A percentile compares a stretch with the other conserved stretches of the same genome.
These are phyloP conservation scores for Eutrema japonicum DNA, from an alignment of 345 rosid species.

Conservation along the genomic window DNA sequence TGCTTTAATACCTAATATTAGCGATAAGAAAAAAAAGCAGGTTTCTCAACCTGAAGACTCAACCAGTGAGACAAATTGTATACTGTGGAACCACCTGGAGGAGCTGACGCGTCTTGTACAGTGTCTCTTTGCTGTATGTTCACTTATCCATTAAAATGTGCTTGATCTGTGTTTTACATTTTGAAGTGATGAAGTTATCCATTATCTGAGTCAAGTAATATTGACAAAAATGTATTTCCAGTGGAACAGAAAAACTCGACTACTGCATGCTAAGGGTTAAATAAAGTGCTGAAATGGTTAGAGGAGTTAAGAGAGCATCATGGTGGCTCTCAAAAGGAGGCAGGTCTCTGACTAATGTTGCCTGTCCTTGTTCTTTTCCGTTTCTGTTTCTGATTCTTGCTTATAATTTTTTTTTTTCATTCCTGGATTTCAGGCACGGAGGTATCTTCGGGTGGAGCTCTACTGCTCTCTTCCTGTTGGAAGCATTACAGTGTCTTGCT, in stretches of 20 bases:
- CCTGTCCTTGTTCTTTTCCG: constrained; percentile 29
- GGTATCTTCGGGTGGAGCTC: constrained; percentile 48
- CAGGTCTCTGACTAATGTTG: constrained; percentile 57
- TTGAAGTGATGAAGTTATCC: constrained; percentile 20
- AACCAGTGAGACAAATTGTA: constrained; percentile 43
- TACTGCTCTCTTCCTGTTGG: constrained; percentile 88
- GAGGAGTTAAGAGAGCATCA: constrained; percentile 57
- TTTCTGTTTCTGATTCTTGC: constrained; percentile 34
- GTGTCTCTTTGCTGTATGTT: constrained; percentile 70
- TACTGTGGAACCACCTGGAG: constrained; percentile 68
- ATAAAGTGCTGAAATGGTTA: constrained; percentile 81
- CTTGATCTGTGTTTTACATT: constrained; percentile 3
- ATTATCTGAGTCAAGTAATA: constrained; percentile 18
- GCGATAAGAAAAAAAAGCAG: constrained; percentile 49
- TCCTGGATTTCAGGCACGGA: constrained; percentile 51
- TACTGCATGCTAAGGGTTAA: constrained; percentile 77
- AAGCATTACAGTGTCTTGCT: constrained; percentile 71
- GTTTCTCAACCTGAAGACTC: constrained; percentile 43
- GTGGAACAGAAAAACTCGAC: constrained; percentile 89
- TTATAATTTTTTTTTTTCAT: constrained; percentile 29
- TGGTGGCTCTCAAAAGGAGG: constrained; percentile 58
- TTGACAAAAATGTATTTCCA: constrained; percentile 38
- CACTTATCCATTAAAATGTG: constrained; percentile 24
- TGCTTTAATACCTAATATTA: constrained; percentile 39
- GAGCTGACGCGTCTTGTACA: constrained; percentile 61